phyloP scores from a whole-genome alignment of 768 basidiomycete genomes.

The Dictyophora rubrovolvata region DNA sequence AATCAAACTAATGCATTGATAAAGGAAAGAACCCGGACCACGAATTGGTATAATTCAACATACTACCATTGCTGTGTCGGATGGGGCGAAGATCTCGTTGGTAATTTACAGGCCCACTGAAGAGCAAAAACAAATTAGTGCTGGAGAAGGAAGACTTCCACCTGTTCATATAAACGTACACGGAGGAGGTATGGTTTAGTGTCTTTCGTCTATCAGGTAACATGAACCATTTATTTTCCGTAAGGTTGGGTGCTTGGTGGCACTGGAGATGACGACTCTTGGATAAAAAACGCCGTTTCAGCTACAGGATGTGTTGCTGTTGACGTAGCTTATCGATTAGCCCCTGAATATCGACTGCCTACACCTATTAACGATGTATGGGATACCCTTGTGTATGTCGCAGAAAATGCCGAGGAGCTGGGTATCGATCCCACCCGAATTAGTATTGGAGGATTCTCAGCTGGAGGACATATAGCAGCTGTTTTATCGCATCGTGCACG shows the following conservation, averaged over 20 bases:
- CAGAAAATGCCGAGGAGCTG: background rate
- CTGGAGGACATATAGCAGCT: conserved; percentile 5
- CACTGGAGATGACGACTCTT: conserved; percentile 7
- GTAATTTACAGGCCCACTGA: conserved; percentile 6
- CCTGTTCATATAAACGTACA: conserved; percentile 8
- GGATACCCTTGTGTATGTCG: conserved; percentile 5
- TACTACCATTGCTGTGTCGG: background rate
- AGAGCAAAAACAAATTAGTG: conserved; percentile 5
- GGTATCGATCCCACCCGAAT: conserved; percentile 4
- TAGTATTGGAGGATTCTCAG: conserved; percentile 6
- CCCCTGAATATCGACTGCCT: conserved; percentile 7
- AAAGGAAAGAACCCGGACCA: conserved; percentile 1
- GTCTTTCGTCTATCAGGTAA: background rate
- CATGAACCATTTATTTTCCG: background rate
- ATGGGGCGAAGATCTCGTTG: conserved; percentile 6
- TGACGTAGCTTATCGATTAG: conserved; percentile 4
- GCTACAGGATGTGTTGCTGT: conserved; percentile 5
- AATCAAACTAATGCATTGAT: background rate
- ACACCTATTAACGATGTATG: conserved; percentile 4
- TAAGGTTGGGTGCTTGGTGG: conserved; percentile 6
- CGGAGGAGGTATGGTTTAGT: conserved; percentile 4
- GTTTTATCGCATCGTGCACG: conserved; percentile 8
- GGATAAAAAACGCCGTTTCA: conserved; percentile 3
- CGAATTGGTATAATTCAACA: background rate
- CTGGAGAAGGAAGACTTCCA: conserved; percentile 2